A percentile compares a stretch with the other conserved stretches of the same genome.
These are phyloP conservation scores for Hypoxylon sp. DNA, from an alignment of 2,329 filamentous ascomycete genomes.

Conservation along the genomic window DNA sequence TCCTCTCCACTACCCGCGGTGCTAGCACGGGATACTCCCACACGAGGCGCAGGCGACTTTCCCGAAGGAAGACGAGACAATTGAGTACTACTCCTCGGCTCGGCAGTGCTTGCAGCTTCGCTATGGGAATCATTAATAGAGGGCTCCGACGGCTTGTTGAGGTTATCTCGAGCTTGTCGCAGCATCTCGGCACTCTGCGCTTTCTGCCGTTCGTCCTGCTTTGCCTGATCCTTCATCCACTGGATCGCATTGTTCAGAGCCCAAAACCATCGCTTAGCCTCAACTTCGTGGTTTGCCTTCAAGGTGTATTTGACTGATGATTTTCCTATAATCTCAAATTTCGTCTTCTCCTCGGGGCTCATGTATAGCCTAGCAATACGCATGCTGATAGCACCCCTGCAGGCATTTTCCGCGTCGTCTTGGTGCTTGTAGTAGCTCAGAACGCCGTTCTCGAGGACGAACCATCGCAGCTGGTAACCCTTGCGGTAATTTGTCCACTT, in stretches of 20 bases:
- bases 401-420: slow-evolving; percentile 95
- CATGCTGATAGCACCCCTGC: slow-evolving; percentile 98
- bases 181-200: slow-evolving; percentile 80
- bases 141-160: slow-evolving; percentile 65
- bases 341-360: slow-evolving; percentile 96
- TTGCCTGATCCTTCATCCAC: slow-evolving; percentile 96
- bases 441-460: slow-evolving; percentile 96
- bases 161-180: slow-evolving; percentile 83
- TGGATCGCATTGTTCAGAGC: slow-evolving; percentile 98
- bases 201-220: slow-evolving; percentile 84
- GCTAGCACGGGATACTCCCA: slow-evolving; percentile 57
- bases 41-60: slow-evolving; percentile 48
- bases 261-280: slow-evolving; percentile 99
- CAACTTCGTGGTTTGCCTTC: slow-evolving; percentile 97
- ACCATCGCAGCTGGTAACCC: slow-evolving; percentile 97
- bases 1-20: slow-evolving; percentile 65
- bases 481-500: slow-evolving; percentile 99
- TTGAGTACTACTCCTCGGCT: slow-evolving; percentile 62
- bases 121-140: slow-evolving; percentile 62
- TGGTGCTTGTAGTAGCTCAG: slow-evolving; percentile 99
- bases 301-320: slow-evolving; percentile 98
- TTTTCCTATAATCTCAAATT: slow-evolving; percentile 97
- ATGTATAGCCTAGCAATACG: slow-evolving; percentile 93
- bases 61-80: slow-evolving; percentile 58
- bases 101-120: slow-evolving; percentile 65